Evolutionary conservation across 2,329 filamentous ascomycete species (phyloP).

Genomic region (Fusarium sp.): DNA sequence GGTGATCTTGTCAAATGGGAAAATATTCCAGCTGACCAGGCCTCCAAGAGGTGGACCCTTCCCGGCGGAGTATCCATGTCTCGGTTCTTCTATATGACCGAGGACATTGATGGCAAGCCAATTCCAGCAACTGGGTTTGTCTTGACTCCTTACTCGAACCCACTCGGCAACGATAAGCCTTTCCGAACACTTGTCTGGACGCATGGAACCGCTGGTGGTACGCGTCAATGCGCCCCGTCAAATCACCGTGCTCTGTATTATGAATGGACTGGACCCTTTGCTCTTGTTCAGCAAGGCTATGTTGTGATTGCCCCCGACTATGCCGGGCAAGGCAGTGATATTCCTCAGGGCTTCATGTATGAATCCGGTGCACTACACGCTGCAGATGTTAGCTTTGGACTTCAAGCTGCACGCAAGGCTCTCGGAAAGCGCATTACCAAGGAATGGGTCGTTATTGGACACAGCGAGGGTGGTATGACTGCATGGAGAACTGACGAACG

Average conservation of each 20-base stretch:
- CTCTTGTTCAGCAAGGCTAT: neutral
- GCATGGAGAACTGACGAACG: constrained; percentile 12
- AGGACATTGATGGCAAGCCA: constrained; percentile 11
- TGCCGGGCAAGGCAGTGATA: constrained; percentile 12
- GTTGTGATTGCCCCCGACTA: constrained; percentile 6
- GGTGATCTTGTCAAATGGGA: constrained; percentile 22
- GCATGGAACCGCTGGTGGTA: constrained; percentile 12
- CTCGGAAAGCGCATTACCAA: neutral
- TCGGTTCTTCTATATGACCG: constrained; percentile 13
- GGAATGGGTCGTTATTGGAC: constrained; percentile 11
- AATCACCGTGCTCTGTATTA: constrained; percentile 8
- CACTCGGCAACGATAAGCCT: constrained; percentile 8
- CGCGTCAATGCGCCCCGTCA: constrained; percentile 9
- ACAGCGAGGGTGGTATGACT: constrained; percentile 16
- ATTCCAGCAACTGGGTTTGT: constrained; percentile 10
- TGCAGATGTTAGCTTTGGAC: constrained; percentile 5
- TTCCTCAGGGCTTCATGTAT: constrained; percentile 19
- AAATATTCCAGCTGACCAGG: neutral
- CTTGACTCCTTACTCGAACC: constrained; percentile 4
- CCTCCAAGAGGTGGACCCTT: constrained; percentile 2
- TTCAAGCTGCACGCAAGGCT: neutral
- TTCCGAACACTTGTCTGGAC: constrained; percentile 17
- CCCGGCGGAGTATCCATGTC: neutral
- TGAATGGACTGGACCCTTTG: neutral
- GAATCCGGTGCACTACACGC: constrained; percentile 9